Evolutionary conservation across 768 basidiomycete species (phyloP), one percentile per base, ranked within the genome.

Genomic region (Psilocybe cubensis): DNA sequence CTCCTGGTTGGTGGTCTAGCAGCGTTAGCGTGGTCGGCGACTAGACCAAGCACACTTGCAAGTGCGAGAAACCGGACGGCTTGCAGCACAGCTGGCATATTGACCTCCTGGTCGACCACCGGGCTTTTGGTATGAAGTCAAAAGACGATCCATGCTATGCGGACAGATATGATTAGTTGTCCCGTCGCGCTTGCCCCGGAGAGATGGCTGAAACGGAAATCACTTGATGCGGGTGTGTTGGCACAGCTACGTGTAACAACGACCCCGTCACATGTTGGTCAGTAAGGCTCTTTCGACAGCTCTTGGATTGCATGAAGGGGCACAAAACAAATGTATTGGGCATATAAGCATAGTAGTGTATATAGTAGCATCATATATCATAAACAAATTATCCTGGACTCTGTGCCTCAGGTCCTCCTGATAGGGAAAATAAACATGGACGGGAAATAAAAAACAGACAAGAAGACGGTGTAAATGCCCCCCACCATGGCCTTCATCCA

Each of bases 1-100:
- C 81, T 81, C 64, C 79, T 83, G 40, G 74, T 70, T n/a, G 80
- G 83, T 38, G 67, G 57, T 25, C 72, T 64, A 33, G 75, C 76
- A 54, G 61, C 57, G 24, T 43, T 35, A 8, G 56, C 43, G n/a
- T n/a, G n/a, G n/a, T n/a, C 14, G n/a, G 35, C 35, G 29, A 59
- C 41, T 27, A n/a, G n/a, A n/a, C 46, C 62, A 6, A 43, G n/a
- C 29, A 53, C 4, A 12, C n/a, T 17, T n/a, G 31, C 52, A 3
- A 53, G 7, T 14, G 25, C 41, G 40, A 42, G 27, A 12, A 42
- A 10, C 24, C 52, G 43, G 7, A 53, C 12, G 12, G 35, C 35
- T 38, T n/a, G 35, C 35, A 38, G 35, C n/a, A 43, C 41, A 25
- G 40, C 6, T 8, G 41, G 27, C 17, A 43, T 7, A 44, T 42